phyloP scores from a whole-genome alignment of 2,329 filamentous ascomycete genomes.

The Fusarium acutatum region DNA sequence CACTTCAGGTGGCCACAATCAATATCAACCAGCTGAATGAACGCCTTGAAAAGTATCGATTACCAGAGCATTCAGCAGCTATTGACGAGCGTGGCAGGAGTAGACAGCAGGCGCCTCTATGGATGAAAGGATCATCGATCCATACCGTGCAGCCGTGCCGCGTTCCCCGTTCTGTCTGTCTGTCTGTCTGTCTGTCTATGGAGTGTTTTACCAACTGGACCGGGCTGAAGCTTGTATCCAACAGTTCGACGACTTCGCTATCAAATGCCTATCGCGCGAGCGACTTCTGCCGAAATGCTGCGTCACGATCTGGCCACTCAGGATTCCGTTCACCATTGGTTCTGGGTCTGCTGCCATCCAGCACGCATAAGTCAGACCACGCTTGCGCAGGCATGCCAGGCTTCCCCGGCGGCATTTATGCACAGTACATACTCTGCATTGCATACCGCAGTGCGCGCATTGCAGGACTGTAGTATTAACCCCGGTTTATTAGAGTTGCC shows the following conservation, averaged over 20 bases:
- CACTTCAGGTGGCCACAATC: not conserved
- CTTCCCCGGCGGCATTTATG: slow-evolving; percentile 25
- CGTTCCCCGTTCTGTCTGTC: not conserved
- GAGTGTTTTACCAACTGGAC: slow-evolving; percentile 19
- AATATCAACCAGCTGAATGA: slow-evolving; percentile 15
- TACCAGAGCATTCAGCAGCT: not conserved
- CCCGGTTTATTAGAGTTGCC: not conserved
- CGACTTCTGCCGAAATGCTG: slow-evolving; percentile 29
- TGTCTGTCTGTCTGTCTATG: not conserved
- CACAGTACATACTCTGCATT: slow-evolving; percentile 2
- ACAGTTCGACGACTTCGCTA: not conserved
- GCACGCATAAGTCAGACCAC: slow-evolving; percentile 37
- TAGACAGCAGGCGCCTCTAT: not conserved
- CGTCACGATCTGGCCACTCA: slow-evolving; percentile 41
- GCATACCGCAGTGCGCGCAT: slow-evolving; percentile 11
- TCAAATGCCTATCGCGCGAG: slow-evolving; percentile 2
- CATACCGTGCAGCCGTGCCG: not conserved
- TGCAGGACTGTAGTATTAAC: slow-evolving; percentile 17
- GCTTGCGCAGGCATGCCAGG: slow-evolving; percentile 25
- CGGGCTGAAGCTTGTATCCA: not conserved
- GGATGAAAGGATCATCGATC: not conserved
- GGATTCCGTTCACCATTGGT: slow-evolving; percentile 10
- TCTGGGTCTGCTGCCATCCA: slow-evolving; percentile 28
- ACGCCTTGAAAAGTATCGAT: not conserved
- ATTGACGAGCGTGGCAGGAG: slow-evolving; percentile 11